Evolutionary conservation across 306 rosid species (phyloP).

Genomic region (Cotoneaster glaucophyllus): DNA sequence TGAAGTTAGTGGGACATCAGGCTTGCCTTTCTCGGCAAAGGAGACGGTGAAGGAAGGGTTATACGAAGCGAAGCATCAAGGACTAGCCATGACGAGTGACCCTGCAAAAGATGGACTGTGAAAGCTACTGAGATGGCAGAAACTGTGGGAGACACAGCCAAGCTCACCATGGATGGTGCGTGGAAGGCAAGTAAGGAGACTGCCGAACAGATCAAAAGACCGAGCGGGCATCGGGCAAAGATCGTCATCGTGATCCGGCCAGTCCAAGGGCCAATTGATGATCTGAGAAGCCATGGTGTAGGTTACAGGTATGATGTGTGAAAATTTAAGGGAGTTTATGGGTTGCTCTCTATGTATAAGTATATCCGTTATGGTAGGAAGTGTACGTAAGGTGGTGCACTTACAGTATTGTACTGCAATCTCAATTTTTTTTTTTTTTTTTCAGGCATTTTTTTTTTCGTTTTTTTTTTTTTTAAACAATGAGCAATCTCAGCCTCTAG

Average conservation of each 20-base stretch:
- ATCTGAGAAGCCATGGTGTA: neutral
- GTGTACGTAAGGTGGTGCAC: no score
- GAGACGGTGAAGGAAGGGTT: slow-evolving; percentile 10
- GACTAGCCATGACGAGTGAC: no score
- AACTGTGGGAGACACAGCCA: slow-evolving; percentile 20
- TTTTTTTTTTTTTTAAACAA: no score
- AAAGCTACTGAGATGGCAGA: slow-evolving; percentile 19
- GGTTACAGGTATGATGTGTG: slow-evolving; percentile 2
- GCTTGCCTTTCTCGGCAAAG: neutral
- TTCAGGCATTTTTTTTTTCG: no score
- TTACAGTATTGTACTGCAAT: no score
- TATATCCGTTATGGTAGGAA: neutral
- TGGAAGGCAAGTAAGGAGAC: slow-evolving; percentile 24
- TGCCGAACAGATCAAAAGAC: slow-evolving; percentile 9
- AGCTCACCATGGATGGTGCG: slow-evolving; percentile 28
- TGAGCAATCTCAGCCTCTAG: no score
- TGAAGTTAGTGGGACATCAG: neutral
- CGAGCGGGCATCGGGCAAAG: neutral
- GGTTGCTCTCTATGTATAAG: neutral
- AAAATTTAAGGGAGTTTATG: neutral
- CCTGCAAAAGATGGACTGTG: neutral
- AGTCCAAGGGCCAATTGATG: slow-evolving; percentile 7
- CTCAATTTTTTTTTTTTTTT: no score
- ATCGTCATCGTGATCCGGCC: neutral
- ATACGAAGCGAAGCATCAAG: neutral